phyloP scores from a whole-genome alignment of 1,284 basidiomycete genomes.

The Papiliotrema nemorosa region DNA sequence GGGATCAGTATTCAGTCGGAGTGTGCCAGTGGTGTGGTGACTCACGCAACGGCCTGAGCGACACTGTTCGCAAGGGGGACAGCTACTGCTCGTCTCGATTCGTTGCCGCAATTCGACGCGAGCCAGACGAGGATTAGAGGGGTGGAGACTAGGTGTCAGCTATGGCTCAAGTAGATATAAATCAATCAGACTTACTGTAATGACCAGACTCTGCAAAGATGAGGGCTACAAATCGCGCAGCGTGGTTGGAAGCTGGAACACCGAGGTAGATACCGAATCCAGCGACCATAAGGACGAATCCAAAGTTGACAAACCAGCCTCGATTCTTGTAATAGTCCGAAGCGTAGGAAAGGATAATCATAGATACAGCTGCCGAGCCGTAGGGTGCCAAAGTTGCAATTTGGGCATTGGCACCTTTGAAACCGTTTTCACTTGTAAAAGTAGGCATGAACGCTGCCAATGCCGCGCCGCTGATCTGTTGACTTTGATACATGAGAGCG shows the following conservation, averaged over 20 bases:
- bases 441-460: slow-evolving; percentile 15
- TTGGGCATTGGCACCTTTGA: slow-evolving; percentile 14
- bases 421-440: slow-evolving; percentile 11
- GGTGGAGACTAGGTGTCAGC: neutral
- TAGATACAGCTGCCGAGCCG: slow-evolving; percentile 7
- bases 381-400: slow-evolving; percentile 12
- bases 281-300: slow-evolving; percentile 6
- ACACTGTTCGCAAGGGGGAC: slow-evolving; percentile 7
- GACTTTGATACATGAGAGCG: slow-evolving; percentile 4
- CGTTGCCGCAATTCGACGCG: slow-evolving; percentile 8
- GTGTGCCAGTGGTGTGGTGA: neutral
- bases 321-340: slow-evolving; percentile 10
- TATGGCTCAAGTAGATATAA: neutral
- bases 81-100: slow-evolving; percentile 10
- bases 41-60: slow-evolving; percentile 11
- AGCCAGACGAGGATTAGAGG: neutral
- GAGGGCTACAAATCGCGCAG: slow-evolving; percentile 10
- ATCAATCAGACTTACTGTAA: slow-evolving; percentile 6
- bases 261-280: slow-evolving; percentile 13
- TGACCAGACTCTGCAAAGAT: slow-evolving; percentile 12
- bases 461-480: slow-evolving; percentile 11
- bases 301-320: slow-evolving; percentile 8
- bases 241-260: neutral
- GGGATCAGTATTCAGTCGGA: neutral
- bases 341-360: slow-evolving; percentile 7